Conservation (phyloP, 1,139 yeast species). For the Diutina ranongensis region DNA sequence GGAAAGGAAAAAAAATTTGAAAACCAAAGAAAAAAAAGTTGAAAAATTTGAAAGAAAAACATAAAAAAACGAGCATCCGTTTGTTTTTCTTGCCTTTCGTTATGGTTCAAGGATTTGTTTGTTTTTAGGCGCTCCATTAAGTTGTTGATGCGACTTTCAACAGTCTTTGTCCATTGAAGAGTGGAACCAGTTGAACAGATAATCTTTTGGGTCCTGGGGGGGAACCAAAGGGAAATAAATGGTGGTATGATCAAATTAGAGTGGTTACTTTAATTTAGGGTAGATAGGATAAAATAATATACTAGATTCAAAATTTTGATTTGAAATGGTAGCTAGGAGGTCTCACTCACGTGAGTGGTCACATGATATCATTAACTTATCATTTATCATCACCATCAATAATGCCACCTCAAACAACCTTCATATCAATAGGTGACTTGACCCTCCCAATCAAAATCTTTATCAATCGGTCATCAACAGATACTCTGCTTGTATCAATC, state of each 20-base stretch:
- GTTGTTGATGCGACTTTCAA: slow-evolving; percentile 6
- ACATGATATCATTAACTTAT: no score
- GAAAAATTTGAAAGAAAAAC: background rate
- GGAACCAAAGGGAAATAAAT: no score
- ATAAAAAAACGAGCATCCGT: slow-evolving; percentile 6
- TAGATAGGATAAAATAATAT: background rate
- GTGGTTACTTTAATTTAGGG: background rate
- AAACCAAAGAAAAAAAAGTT: no score
- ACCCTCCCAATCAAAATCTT: slow-evolving; percentile 1
- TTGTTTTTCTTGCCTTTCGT: slow-evolving; percentile 3
- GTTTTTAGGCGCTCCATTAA: slow-evolving; percentile 5
- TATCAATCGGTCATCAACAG: background rate
- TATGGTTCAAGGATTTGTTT: background rate
- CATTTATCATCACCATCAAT: no score
- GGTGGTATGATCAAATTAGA: no score
- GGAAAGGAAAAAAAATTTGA: background rate
- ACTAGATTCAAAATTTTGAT: no score
- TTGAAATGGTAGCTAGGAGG: no score
- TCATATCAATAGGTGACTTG: background rate
- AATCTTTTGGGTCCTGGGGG: background rate
- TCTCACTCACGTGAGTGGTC: no score
- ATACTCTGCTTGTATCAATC: background rate
- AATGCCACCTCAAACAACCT: slow-evolving; percentile 5
- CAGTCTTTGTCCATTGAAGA: background rate
- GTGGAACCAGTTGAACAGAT: no score